phyloP scores from a whole-genome alignment of 2,329 filamentous ascomycete genomes.

The Cytospora schulzeri region DNA sequence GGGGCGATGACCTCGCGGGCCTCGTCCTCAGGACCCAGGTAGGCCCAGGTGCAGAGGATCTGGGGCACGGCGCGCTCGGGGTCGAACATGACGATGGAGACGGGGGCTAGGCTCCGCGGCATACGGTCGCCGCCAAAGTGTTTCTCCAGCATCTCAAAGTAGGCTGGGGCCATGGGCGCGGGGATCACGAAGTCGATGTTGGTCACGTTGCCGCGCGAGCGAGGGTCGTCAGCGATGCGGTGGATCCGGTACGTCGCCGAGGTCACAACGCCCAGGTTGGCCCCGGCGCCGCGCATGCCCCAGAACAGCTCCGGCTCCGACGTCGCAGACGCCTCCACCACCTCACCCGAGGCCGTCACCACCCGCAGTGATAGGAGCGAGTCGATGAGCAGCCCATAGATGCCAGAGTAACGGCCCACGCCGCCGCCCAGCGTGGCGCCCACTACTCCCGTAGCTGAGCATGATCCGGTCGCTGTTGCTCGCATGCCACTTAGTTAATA shows the following conservation, averaged over 20 bases:
- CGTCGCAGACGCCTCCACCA: neutral
- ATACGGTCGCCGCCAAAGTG: neutral
- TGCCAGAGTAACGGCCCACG: neutral
- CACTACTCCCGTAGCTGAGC: conserved; percentile 3
- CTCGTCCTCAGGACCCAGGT: conserved; percentile 6
- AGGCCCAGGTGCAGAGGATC: neutral
- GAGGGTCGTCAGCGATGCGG: conserved; percentile 2
- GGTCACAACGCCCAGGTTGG: conserved; percentile 7
- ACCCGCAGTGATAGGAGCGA: conserved; percentile 5
- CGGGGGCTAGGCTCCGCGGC: neutral
- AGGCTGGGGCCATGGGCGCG: neutral
- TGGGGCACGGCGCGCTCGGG: neutral
- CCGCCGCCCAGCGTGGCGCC: conserved; percentile 1
- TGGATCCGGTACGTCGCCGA: conserved; percentile 12
- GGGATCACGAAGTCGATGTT: conserved; percentile 8
- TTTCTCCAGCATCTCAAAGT: conserved; percentile 5
- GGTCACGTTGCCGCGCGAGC: neutral
- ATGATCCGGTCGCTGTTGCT: neutral
- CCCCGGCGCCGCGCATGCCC: conserved; percentile 7
- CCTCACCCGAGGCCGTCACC: conserved; percentile 1
- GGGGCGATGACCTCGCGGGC: conserved; percentile 4
- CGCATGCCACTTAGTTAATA: neutral
- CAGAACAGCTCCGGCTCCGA: conserved; percentile 9
- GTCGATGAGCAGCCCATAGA: conserved; percentile 7
- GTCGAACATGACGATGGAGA: neutral